Base-by-base conservation (phyloP, 345 rosid species). In the Alliaria petiolata region DNA sequence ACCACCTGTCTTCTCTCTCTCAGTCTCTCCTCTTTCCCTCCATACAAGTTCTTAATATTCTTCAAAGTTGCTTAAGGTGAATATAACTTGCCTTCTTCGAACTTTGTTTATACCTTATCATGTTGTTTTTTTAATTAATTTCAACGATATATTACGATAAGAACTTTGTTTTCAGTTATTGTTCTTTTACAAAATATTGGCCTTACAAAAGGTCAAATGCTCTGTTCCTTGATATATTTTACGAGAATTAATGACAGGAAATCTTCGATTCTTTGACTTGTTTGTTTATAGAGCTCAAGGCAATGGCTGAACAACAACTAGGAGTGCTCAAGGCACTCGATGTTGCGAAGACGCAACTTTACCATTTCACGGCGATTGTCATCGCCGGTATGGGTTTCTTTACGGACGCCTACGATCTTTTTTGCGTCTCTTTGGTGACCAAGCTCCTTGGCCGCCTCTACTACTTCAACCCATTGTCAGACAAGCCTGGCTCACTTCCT, bases 371-470 rank as follows among this genome's bases (percentile, higher is more conserved):
- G 1, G 81, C 80, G 11, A 76, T 83, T 25, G 71, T 83, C 0
- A 81, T 83, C 22, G 79, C 84, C 4, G 84, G 84, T 38, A 76
- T 83, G 84, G 84, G 84, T 5, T 78, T 83, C 50, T 83, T 83
- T 67, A 80, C 82, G 0, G 84, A 76, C 20, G 84, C 86, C 0
- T 83, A 80, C 20, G 84, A 83, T 70, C 86, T 83, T 0, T 83
- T 83, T n/a, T 78, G 83, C 15, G 76, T 83, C 3, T 80, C 83
- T 3, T 6, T 75, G 3, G 82, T 80, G 70, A 75, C 79, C 8
- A 81, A 74, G 52, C 61, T 83, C 36, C 86, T 83, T 47, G 82
- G 86, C 16, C 82, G 84, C 0, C 7, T 83, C 22, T 83, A 83
- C 71, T 83, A 83, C 74, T 75, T 76, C 65, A 31, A 51, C 1